Base-by-base conservation (phyloP, 164 flowering plant species). In the Umbellularia californica region DNA sequence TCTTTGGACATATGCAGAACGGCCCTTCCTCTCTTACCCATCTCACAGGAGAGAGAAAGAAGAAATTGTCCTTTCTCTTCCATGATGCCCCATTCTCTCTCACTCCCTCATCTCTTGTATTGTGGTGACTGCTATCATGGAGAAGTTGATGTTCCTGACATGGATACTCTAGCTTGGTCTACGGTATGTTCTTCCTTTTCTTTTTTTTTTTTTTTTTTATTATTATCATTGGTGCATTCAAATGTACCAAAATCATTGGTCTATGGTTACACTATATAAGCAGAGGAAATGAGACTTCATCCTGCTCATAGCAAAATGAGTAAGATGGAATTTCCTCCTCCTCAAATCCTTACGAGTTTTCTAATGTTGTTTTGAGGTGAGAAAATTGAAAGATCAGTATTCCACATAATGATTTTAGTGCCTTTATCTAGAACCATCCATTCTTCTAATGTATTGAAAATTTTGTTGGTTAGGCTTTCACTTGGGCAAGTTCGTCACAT, bases 101-200 rank as follows among this genome's bases (percentile, higher is more conserved):
- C 30, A 0, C 30, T 28, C 30, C 5, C 30, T 2, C 0, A 28
- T 28, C 30, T 28, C 30, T 28, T 28, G 4, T 28, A 93, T 72
- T 86, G 89, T 71, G 97, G 97, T 0, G 95, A 95, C 73, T 83
- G 94, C 17, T 93, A 93, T 69, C 85, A 85, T 62, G 97, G 97
- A 0, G 88, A 86, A 72, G 90, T 91, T 69, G 88, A 88, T 77
- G 77, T 93, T 77, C 84, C 93, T 62, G 90, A 95, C 75, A 77
- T 87, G 80, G 90, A 86, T 5, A 81, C 89, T 0, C n/a, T 87
- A 27, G 83, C 88, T 77, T 94, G 98, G 98, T 84, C 92, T 25
- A 90, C 78, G 90, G 97, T 90, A 85, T 72, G 79, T 9, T 51
- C 7, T 2, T 2, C 3, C 52, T 66, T 33, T 15, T 47, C 3